Evolutionary conservation across 331 rosid genomes (phyloP), one percentile per base, ranked within the genome.

Genomic region (Quercus lobata): DNA sequence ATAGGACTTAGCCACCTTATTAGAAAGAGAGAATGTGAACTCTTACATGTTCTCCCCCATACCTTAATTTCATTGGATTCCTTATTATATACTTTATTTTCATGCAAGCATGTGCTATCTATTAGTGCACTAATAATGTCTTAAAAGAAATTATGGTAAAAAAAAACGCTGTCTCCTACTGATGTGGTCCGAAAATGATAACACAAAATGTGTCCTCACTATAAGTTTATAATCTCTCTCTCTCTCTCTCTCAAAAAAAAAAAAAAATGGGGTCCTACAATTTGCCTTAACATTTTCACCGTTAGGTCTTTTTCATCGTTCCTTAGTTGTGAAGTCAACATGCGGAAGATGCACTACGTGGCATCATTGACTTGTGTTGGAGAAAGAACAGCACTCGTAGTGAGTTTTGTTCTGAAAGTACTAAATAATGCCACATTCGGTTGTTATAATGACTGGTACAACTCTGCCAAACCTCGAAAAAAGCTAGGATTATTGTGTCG

Each of bases 301-400:
- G 80, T 68, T 32, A 72, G 57, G 71, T 88, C 85, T 15, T 77
- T 74, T 83, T 57, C 34, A 44, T 56, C 49, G 57, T 68, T 81
- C 80, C 60, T 78, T 75, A 76, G 88, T 91, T 93, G 95, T 92
- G 92, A 93, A 86, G 89, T 87, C 91, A 87, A 90, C 84, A 93
- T 88, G 93, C 89, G 81, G 81, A 88, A 83, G 85, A 66, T 71
- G 57, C 84, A 82, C 83, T 78, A 84, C 37, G 49, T 19, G 17
- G 53, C 80, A 85, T 91, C 81, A 88, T 88, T 87, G 80, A 84
- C 83, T 63, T 83, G 82, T 81, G 87, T 65, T 84, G 72, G 82
- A 65, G 86, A 86, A 84, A 81, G 81, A 76, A 72, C 57, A 76
- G 78, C 84, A 74, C 53, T 22, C 71, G 54, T 61, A 73, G 81